These are phyloP conservation scores for Suhomyces vadensis DNA, from an alignment of 805 yeast genomes.

Conservation along the genomic window DNA sequence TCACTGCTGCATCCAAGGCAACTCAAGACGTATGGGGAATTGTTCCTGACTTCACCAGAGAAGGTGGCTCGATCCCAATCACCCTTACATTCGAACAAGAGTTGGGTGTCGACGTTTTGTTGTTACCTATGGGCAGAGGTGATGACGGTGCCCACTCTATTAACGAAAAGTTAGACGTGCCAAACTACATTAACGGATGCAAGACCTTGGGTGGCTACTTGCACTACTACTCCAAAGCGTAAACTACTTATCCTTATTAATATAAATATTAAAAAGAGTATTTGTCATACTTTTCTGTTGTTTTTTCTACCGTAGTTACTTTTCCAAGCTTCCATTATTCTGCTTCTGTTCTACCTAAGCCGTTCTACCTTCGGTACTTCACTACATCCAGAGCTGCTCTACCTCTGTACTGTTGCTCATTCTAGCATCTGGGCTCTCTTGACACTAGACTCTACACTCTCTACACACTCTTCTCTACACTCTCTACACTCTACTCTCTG, in stretches of 20 bases:
- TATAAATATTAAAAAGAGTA: background rate
- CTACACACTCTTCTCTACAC: background rate
- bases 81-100: constrained; percentile 90
- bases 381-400: background rate
- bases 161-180: constrained; percentile 87
- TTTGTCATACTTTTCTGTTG: too few relatives aligned
- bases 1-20: constrained; percentile 92
- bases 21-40: constrained; percentile 93
- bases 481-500: background rate
- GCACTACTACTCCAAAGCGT: constrained; percentile 65
- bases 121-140: constrained; percentile 98
- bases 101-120: constrained; percentile 79
- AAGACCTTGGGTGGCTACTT: constrained; percentile 92
- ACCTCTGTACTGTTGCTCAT: background rate
- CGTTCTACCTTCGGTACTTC: background rate
- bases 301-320: too few relatives aligned
- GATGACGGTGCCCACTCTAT: constrained; percentile 99
- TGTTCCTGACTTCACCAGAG: constrained; percentile 96
- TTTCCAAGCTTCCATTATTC: too few relatives aligned
- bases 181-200: constrained; percentile 90
- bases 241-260: background rate
- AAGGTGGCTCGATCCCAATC: constrained; percentile 98
- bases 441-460: background rate
- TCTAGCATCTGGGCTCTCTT: too few relatives aligned
- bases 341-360: too few relatives aligned